Base-by-base conservation (phyloP, 2,329 filamentous ascomycete species). In the Cordyceps tenuipes region DNA sequence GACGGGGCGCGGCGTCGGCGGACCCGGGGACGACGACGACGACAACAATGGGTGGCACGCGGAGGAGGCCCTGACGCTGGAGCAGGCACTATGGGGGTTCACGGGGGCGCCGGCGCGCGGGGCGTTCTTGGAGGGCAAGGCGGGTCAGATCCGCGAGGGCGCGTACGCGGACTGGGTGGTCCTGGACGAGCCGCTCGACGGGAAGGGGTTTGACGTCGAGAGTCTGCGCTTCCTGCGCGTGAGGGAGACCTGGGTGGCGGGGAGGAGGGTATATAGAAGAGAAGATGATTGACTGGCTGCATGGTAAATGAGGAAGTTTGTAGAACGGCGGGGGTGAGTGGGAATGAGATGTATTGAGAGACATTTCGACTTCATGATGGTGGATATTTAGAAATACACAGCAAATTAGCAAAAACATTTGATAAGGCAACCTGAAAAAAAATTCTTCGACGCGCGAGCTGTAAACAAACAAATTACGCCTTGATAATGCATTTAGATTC, bases 151-250 rank as follows among this genome's bases (percentile, higher is more conserved):
- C 34, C 71, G 76, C 58, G 70, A 75, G n/a, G 85, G 84, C 0
- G 82, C 81, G 1, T 83, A 82, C 68, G 87, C 86, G 0, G 87
- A 89, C 69, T 89, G 85, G 86, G 76, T 89, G 4, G 85, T 90
- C n/a, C 70, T 89, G 13, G 85, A 88, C 63, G 69, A 75, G 62
- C 79, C 82, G 49, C 66, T 88, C 0, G 36, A 23, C 17, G 55
- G 55, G 7, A 79, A 81, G 58, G 73, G 66, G 0, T 69, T 81
- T 36, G 73, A 76, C 12, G 62, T 80, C 2, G 83, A 86, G 61
- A 75, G 75, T 13, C 65, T 89, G 58, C 78, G 82, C 26, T 72
- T 72, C 5, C 66, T 86, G 8, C 76, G 71, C 53, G 85, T 89
- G 1, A 76, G 73, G 62, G 86, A 89, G 74, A 89, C 87, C 0